phyloP scores from a whole-genome alignment of 192 early-diverging fungal species.

The Gryganskiella cystojenkinii region DNA sequence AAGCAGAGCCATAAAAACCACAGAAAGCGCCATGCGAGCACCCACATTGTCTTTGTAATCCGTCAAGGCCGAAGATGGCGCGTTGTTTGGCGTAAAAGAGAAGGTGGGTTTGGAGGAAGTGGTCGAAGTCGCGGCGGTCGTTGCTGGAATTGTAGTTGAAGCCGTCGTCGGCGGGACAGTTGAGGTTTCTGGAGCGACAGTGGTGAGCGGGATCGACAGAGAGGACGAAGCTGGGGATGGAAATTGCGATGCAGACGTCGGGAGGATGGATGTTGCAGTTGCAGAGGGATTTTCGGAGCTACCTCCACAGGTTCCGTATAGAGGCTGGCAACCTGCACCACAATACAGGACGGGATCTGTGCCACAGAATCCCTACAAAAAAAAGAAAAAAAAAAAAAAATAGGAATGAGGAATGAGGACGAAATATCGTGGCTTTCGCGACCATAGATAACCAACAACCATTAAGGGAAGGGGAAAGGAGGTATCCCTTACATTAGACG shows the following conservation, averaged over 20 bases:
- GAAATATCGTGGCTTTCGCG: too few species aligned
- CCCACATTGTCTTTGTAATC: slow-evolving; percentile 18
- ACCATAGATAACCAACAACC: too few species aligned
- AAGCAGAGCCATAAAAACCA: slow-evolving; percentile 32
- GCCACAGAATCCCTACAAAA: slow-evolving; percentile 28
- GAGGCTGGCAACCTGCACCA: slow-evolving; percentile 30
- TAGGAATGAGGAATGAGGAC: neutral
- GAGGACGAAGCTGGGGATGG: neutral
- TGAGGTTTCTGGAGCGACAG: neutral
- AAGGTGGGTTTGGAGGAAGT: neutral
- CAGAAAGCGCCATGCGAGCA: slow-evolving; percentile 23
- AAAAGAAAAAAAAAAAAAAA: neutral
- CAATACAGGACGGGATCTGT: slow-evolving; percentile 7
- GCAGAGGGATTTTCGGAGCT: neutral
- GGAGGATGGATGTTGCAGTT: neutral
- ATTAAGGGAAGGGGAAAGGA: neutral
- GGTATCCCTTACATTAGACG: slow-evolving; percentile 8
- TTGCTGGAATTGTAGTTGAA: too few species aligned
- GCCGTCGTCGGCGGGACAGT: neutral
- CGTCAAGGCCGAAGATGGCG: neutral
- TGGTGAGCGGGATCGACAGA: neutral
- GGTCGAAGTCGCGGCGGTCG: neutral
- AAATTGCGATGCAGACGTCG: neutral
- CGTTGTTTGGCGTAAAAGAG: too few species aligned
- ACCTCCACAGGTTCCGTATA: slow-evolving; percentile 10